Evolutionary conservation across 1,139 yeast species (phyloP).

Genomic region (Hansenula sp.): DNA sequence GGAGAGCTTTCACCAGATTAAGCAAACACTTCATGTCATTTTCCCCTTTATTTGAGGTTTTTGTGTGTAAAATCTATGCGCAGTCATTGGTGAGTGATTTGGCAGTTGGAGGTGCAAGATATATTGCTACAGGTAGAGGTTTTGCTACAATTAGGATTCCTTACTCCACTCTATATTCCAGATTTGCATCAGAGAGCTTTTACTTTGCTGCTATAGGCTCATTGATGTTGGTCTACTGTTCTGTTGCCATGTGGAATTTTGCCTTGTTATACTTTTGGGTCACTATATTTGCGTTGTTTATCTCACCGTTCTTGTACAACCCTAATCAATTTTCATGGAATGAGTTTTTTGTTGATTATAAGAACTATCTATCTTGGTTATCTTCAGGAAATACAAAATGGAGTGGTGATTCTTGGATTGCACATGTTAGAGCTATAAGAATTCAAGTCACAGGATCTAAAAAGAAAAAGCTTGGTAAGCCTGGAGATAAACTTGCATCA

Average conservation of each 20-base stretch:
- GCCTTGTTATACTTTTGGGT: conserved; percentile 76
- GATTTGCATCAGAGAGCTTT: conserved; percentile 69
- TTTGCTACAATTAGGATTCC: conserved; percentile 74
- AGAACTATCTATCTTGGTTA: conserved; percentile 66
- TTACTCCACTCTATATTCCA: conserved; percentile 59
- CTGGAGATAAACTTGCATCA: conserved; percentile 63
- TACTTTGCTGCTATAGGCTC: conserved; percentile 65
- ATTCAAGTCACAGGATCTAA: conserved; percentile 70
- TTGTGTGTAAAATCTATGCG: conserved; percentile 69
- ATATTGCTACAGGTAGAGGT: conserved; percentile 73
- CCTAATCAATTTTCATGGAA: conserved; percentile 78
- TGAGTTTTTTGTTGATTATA: conserved; percentile 69
- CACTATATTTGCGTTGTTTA: conserved; percentile 57
- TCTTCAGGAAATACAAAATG: conserved; percentile 70
- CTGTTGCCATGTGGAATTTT: conserved; percentile 71
- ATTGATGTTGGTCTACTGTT: conserved; percentile 58
- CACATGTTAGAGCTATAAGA: conserved; percentile 62
- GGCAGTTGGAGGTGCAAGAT: conserved; percentile 75
- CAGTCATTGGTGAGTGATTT: conserved; percentile 61
- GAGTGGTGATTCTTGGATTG: conserved; percentile 63
- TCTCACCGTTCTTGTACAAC: conserved; percentile 67
- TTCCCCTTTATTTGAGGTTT: conserved; percentile 71
- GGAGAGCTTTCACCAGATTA: conserved; percentile 65
- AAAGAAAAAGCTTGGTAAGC: conserved; percentile 57
- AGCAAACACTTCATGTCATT: conserved; percentile 57